Evolutionary conservation across 192 early-diverging fungal species (phyloP), one percentile per base, ranked within the genome.

Genomic region (Ambispora gerdemannii): DNA sequence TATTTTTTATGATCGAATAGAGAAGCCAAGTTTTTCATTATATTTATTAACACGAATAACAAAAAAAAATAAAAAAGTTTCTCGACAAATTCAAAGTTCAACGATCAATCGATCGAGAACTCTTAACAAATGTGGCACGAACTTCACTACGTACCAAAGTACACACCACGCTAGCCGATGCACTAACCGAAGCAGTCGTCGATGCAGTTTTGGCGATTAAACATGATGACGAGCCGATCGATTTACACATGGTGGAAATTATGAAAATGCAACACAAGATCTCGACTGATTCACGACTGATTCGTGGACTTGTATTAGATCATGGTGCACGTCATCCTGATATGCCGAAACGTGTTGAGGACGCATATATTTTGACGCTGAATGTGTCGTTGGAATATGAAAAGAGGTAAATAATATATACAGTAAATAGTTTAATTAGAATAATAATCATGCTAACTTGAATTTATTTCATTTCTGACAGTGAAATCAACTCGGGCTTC

Each of bases 181-280:
- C 86, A 49, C 83, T 99, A 71, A 96, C 92, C 31, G 95, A 98
- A 77, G 97, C 96, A 28, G 88, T 97, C 47, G 97, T 99, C 28
- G 96, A 98, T 77, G 94, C 95, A 15, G 96, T 99, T 35, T 77
- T 97, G 78, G 83, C 91, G 25, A 94, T 99, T 67, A 77, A 87
- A 52, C 84, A 82, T 62, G 86, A 90, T 31, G 91, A 85, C 22
- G 76, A 91, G 61, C 95, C 95, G 8, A 97, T 98, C 74, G 97
- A 99, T 78, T 83, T 99, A 67, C 94, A 97, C 74, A 99, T 99
- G 97, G 94, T 99, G 10, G 97, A 99, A 82, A 93, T 97, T 71
- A 99, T 99, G 96, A 96, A 96, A 85, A 97, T 99, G 97, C 88
- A 91, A 89, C 96, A 98, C 85, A 93, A 93, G 80, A 93, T 88